Conservation (phyloP, 208 protist species). For the Wallacemonas sp. region DNA sequence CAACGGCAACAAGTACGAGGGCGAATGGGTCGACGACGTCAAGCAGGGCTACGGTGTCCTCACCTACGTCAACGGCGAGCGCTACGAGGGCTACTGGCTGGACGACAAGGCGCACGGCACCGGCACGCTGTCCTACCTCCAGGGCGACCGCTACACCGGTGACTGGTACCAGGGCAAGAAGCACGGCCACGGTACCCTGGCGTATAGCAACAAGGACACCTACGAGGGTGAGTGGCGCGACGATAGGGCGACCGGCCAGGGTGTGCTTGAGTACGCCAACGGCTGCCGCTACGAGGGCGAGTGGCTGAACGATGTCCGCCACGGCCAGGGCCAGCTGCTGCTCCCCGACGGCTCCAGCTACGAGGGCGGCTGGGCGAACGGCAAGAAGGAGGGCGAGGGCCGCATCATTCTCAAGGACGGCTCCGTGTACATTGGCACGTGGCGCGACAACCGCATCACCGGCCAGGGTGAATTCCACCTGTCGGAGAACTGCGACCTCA, state of each 20-base stretch:
- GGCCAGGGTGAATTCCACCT: slow-evolving; percentile 89
- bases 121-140: slow-evolving; percentile 89
- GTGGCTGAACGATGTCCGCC: slow-evolving; percentile 82
- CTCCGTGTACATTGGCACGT: slow-evolving; percentile 83
- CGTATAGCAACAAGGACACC: slow-evolving; percentile 91
- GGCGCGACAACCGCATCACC: slow-evolving; percentile 88
- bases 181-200: slow-evolving; percentile 86
- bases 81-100: slow-evolving; percentile 90
- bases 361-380: slow-evolving; percentile 81
- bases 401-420: slow-evolving; percentile 92
- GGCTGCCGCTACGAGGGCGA: slow-evolving; percentile 90
- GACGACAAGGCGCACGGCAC: slow-evolving; percentile 90
- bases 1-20: slow-evolving; percentile 95
- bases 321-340: slow-evolving; percentile 81
- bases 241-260: slow-evolving; percentile 82
- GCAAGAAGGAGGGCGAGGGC: slow-evolving; percentile 89
- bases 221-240: slow-evolving; percentile 91
- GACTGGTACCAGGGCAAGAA: slow-evolving; percentile 92
- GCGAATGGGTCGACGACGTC: slow-evolving; percentile 93
- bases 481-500: slow-evolving; percentile 89
- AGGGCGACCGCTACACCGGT: slow-evolving; percentile 92
- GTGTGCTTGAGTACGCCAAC: slow-evolving; percentile 90
- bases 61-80: slow-evolving; percentile 89
- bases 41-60: slow-evolving; percentile 93
- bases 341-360: slow-evolving; percentile 89